Conservation (phyloP, 2,329 filamentous ascomycete genomes). For the Colletotrichum tropicale region DNA sequence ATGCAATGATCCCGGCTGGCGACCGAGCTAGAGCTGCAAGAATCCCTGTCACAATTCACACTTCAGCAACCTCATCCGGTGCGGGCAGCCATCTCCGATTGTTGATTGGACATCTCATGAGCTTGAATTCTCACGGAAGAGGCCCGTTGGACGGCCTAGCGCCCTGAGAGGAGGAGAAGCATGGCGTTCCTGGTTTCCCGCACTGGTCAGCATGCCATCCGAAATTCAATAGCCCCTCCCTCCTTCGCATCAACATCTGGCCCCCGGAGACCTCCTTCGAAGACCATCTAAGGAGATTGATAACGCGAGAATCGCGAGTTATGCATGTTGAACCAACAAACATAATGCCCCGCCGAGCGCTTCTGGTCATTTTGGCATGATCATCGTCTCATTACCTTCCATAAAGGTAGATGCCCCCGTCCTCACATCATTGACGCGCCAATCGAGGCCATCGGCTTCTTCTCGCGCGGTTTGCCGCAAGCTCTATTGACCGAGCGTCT, state of each 20-base stretch:
- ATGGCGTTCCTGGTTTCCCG: not conserved
- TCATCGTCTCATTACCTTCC: not conserved
- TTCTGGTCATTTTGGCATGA: not conserved
- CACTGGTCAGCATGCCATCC: not conserved
- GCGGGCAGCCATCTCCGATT: not conserved
- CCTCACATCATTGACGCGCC: not conserved
- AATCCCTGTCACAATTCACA: constrained; percentile 25
- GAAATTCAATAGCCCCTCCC: not conserved
- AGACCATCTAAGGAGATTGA: not conserved
- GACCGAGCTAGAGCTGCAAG: constrained; percentile 22
- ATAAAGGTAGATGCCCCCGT: not conserved
- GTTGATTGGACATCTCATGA: not conserved
- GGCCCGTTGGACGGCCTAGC: constrained; percentile 13
- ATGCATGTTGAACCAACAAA: not conserved
- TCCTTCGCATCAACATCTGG: not conserved
- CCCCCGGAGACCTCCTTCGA: not conserved
- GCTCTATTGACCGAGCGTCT: fast-evolving
- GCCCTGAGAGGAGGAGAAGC: not conserved
- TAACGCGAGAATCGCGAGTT: not conserved
- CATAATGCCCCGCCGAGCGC: not conserved
- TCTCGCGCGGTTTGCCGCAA: not conserved
- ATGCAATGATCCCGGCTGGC: not conserved
- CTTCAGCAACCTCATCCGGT: not conserved
- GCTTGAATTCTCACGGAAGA: not conserved
- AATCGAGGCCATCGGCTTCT: not conserved